phyloP scores from a whole-genome alignment of 306 rosid genomes.

The Rosa lucieae region DNA sequence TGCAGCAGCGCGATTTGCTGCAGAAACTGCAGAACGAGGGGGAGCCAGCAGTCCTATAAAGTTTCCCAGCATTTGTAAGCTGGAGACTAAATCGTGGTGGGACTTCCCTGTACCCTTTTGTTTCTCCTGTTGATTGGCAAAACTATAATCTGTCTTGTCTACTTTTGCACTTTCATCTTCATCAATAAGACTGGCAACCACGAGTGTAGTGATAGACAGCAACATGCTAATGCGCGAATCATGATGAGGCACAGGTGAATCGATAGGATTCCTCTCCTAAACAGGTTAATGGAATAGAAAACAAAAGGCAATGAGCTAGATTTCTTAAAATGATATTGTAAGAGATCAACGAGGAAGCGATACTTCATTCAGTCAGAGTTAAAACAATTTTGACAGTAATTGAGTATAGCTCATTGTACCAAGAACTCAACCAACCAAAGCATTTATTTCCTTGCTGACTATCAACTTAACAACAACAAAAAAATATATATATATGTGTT shows the following conservation, averaged over 20 bases:
- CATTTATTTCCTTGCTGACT: background rate
- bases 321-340: background rate
- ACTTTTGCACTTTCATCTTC: conserved; percentile 62
- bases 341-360: background rate
- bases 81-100: conserved; percentile 61
- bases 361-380: background rate
- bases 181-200: conserved; percentile 70
- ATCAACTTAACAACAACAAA: background rate
- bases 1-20: conserved; percentile 85
- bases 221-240: conserved; percentile 89
- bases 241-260: conserved; percentile 85
- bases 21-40: conserved; percentile 61
- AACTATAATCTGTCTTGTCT: conserved; percentile 43
- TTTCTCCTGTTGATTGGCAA: conserved; percentile 57
- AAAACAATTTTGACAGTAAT: background rate
- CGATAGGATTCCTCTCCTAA: conserved; percentile 92
- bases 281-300: conserved; percentile 5
- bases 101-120: conserved; percentile 53
- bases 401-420: background rate
- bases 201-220: conserved; percentile 74
- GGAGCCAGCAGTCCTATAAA: conserved; percentile 78
- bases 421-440: background rate
- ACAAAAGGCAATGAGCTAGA: background rate
- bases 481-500: background rate
- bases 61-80: conserved; percentile 83